Evolutionary conservation across 78 protist genomes (phyloP), one percentile per base, ranked within the genome.

Genomic region (Mastigamoeba balamuthi): DNA sequence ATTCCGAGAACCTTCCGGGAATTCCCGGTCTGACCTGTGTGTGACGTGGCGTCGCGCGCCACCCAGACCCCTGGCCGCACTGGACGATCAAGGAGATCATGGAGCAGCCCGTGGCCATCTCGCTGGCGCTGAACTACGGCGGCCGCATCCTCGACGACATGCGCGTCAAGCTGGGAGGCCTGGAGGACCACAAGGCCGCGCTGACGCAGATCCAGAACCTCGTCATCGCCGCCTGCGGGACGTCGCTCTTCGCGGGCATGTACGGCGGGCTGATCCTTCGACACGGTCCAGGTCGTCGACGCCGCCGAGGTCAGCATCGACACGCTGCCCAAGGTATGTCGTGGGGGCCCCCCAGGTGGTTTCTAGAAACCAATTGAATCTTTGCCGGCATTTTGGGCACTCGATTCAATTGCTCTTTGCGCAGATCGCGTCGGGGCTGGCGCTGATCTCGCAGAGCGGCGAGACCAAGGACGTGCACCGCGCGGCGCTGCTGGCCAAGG

Each of bases 81-180:
- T 97, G 87, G 85, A 97, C 94, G 87, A 85, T 82, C 37, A 97
- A 97, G 89, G 99, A 97, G 78, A 97, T 97, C 75, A 77, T 71
- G 72, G 98, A 97, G 81, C 99, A 97, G 81, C 95, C 98, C 6
- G 87, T 69, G 79, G 66, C 88, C 43, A 69, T 93, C 33, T 42
- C 76, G 25, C 81, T 82, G 67, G 63, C 87, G 9, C 76, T 93
- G 73, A 80, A 77, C 44, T 85, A 75, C 66, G 89, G 93, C 66
- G 95, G 95, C 58, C 87, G 96, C 43, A 44, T 92, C 53, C 2
- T 28, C n/a, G 75, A 66, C 17, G 81, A 40, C 29, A 67, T 77
- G 10, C 71, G 66, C 48, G 89, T 90, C 40, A 87, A 44, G 53
- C 74, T 90, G 23, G 94, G 94, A 44, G 94, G 94, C 40, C n/a